phyloP scores from a whole-genome alignment of 148 eudicot species.

The Camellia lanceoleosa region DNA sequence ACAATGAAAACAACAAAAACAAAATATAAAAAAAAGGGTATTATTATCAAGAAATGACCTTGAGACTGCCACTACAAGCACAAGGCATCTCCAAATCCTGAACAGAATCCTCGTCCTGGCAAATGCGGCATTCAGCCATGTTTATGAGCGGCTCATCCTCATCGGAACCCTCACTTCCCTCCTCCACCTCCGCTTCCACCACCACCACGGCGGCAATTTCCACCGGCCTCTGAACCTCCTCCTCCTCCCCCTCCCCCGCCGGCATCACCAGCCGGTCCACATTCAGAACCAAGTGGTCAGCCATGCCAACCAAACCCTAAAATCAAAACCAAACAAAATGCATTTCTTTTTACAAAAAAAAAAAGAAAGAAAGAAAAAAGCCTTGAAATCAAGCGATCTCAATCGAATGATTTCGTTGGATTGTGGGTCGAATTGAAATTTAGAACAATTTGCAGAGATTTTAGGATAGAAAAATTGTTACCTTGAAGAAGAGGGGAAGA shows the following conservation, averaged over 20 bases:
- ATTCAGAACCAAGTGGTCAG: constrained; percentile 54
- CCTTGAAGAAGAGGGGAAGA: neutral
- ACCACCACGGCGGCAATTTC: constrained; percentile 23
- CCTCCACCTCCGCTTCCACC: constrained; percentile 18
- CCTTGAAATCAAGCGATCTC: neutral
- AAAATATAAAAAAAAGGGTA: neutral
- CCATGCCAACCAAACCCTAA: constrained; percentile 32
- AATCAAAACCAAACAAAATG: neutral
- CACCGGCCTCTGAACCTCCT: constrained; percentile 10
- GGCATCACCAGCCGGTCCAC: constrained; percentile 43
- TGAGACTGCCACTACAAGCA: constrained; percentile 82
- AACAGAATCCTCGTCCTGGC: constrained; percentile 84
- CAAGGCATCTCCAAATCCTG: constrained; percentile 73
- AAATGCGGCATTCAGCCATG: constrained; percentile 79
- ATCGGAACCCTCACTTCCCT: neutral
- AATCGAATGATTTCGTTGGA: neutral
- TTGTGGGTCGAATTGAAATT: neutral
- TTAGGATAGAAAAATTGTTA: neutral
- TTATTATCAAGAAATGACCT: constrained; percentile 34
- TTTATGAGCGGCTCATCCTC: constrained; percentile 55
- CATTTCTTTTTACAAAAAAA: neutral
- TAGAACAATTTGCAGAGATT: neutral
- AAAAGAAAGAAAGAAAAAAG: neutral
- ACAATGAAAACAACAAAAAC: neutral
- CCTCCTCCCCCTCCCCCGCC: constrained; percentile 2